Evolutionary conservation across 2,329 filamentous ascomycete species (phyloP), one percentile per base, ranked within the genome.

Genomic region (Penicillium sclerotigenum): DNA sequence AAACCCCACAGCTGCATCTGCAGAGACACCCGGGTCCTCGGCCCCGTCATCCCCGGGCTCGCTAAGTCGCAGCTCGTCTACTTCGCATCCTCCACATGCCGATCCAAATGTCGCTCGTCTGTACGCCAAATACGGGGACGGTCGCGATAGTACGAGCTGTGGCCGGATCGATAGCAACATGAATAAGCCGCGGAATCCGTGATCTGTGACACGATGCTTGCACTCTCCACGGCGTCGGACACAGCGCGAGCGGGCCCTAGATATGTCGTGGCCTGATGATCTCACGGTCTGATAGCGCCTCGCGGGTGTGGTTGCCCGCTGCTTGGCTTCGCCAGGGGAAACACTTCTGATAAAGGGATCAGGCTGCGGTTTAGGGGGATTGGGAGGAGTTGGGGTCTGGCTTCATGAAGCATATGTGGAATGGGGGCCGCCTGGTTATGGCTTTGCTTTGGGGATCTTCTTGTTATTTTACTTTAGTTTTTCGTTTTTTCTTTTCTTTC

Each of bases 1-100:
- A 11, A 61, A 49, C 26, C 53, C 53, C 16, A 59, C 64, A 22
- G 54, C 63, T 22, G 58, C 61, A 31, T 62, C 62, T 18, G 56
- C 53, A 3, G 56, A 54, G 10, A 66, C 66, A 2, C 63, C 67
- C 2, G 57, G 57, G 1, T 71, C 67, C 2, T 61, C 62, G 1
- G 54, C 53, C 0, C 54, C 57, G 2, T 65, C 63, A 4, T 64
- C 61, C 10, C 65, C 68, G 0, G 59, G 55, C 22, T 71, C 66
- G 0, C 47, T 70, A 33, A 71, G 69, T 47, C 57, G 67, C 34
- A 71, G 63, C 16, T 65, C 67, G 0, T 70, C 69, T 1, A 67
- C 61, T 4, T 68, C 66, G 0, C 58, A 69, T 24, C 60, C 64
- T 8, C 63, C 66, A 31, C 61, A 59, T 26, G 54, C 59, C 26